Evolutionary conservation across 2,329 filamentous ascomycete species (phyloP).

Genomic region (Coniochaeta hoffmannii): DNA sequence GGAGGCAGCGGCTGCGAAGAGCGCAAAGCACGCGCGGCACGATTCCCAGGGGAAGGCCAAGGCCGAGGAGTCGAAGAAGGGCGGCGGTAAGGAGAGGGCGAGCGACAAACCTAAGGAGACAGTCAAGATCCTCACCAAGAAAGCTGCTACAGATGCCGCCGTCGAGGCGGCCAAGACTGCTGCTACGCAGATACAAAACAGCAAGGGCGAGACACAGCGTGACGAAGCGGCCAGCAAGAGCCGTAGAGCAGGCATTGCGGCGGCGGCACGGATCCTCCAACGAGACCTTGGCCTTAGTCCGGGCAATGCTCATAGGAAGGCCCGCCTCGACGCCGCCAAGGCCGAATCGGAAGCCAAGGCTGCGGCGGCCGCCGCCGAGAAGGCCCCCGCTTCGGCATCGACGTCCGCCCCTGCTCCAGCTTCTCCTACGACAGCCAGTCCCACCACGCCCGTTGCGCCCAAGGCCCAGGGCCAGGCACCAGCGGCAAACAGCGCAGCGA

Average conservation of each 20-base stretch:
- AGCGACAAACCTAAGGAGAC: conserved; percentile 48
- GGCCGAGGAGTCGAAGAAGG: conserved; percentile 43
- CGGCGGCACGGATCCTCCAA: conserved; percentile 57
- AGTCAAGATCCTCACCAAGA: conserved; percentile 57
- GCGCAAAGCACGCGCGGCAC: conserved; percentile 47
- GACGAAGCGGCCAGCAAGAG: conserved; percentile 34
- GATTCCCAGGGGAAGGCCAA: conserved; percentile 47
- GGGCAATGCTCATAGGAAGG: conserved; percentile 53
- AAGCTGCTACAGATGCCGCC: conserved; percentile 41
- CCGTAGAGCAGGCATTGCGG: conserved; percentile 52
- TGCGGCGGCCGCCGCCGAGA: conserved; percentile 16
- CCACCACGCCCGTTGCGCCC: conserved; percentile 19
- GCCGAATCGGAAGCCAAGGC: conserved; percentile 40
- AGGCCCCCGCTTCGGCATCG: conserved; percentile 15
- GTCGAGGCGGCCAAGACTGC: conserved; percentile 37
- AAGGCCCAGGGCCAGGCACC: conserved; percentile 15
- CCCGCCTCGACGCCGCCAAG: conserved; percentile 51
- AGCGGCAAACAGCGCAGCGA: conserved; percentile 1
- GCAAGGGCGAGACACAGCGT: conserved; percentile 22
- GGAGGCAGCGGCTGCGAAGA: conserved; percentile 46
- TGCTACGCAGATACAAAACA: conserved; percentile 25
- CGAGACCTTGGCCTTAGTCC: conserved; percentile 59
- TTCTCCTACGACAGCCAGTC: conserved; percentile 10
- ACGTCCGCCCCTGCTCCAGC: conserved; percentile 8
- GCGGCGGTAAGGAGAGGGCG: conserved; percentile 54